Conservation (phyloP, 2,329 filamentous ascomycete genomes). For the Decorospora gaudefroyi region DNA sequence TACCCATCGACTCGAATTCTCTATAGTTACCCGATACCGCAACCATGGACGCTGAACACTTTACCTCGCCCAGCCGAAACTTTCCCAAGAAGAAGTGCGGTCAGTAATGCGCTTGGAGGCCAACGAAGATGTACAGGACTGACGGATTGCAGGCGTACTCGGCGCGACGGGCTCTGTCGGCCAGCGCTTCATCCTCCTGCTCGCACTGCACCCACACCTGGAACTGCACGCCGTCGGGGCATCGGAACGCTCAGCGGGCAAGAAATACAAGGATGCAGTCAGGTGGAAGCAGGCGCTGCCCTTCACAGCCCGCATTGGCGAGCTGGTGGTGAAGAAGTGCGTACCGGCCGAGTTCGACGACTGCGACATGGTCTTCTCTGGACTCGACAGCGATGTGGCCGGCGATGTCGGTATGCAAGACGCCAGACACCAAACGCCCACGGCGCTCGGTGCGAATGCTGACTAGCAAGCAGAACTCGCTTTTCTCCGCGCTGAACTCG, state of each 20-base stretch:
- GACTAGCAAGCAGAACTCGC: constrained; percentile 66
- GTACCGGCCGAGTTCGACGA: constrained; percentile 79
- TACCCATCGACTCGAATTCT: constrained; percentile 33
- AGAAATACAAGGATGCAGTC: constrained; percentile 92
- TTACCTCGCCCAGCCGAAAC: constrained; percentile 45
- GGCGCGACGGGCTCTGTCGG: constrained; percentile 94
- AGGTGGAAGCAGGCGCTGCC: constrained; percentile 90
- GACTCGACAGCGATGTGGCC: constrained; percentile 88
- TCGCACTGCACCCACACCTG: constrained; percentile 85
- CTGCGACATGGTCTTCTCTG: constrained; percentile 92
- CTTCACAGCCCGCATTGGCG: constrained; percentile 74
- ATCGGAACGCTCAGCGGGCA: constrained; percentile 84
- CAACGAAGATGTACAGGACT: constrained; percentile 7
- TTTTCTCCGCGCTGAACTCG: constrained; percentile 84
- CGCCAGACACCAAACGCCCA: not conserved
- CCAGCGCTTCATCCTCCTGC: constrained; percentile 91
- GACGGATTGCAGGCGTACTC: constrained; percentile 62
- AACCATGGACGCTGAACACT: constrained; percentile 52
- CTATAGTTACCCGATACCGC: constrained; percentile 22
- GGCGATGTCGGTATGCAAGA: constrained; percentile 77
- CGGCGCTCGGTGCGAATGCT: constrained; percentile 2
- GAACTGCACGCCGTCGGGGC: constrained; percentile 87
- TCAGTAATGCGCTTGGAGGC: constrained; percentile 51
- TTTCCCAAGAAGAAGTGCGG: constrained; percentile 60
- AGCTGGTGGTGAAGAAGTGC: constrained; percentile 85